phyloP scores from a whole-genome alignment of 1,139 yeast genomes.

The Pichia sp. region DNA sequence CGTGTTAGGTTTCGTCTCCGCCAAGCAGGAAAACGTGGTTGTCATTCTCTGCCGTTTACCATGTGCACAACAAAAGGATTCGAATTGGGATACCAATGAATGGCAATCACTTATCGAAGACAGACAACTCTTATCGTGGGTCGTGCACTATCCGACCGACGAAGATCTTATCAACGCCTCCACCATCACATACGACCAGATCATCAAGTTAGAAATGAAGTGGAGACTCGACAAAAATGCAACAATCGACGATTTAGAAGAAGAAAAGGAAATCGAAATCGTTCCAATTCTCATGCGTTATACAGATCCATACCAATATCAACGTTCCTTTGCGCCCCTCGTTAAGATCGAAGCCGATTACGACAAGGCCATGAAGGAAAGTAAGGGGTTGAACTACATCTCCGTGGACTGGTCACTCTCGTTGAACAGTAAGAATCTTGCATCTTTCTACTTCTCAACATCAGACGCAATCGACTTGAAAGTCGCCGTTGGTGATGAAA shows the following conservation, averaged over 20 bases:
- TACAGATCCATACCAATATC: conserved; percentile 84
- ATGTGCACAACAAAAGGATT: conserved; percentile 74
- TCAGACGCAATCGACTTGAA: conserved; percentile 65
- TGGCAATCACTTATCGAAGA: conserved; percentile 91
- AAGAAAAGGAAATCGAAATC: conserved; percentile 56
- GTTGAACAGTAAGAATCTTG: conserved; percentile 62
- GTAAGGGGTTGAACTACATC: conserved; percentile 75
- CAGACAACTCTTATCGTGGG: conserved; percentile 78
- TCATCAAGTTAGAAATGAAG: conserved; percentile 70
- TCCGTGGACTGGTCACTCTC: conserved; percentile 76
- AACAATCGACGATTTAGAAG: conserved; percentile 55
- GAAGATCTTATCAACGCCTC: conserved; percentile 58
- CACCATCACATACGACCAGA: conserved; percentile 61
- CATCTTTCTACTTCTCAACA: conserved; percentile 66
- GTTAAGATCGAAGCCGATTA: conserved; percentile 80
- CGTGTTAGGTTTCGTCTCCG: conserved; percentile 82
- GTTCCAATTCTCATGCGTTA: conserved; percentile 76
- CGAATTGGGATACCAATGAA: conserved; percentile 82
- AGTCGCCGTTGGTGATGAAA: conserved; percentile 87
- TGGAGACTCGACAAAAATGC: conserved; percentile 73
- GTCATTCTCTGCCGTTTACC: conserved; percentile 88
- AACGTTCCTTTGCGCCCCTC: conserved; percentile 80
- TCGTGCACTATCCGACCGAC: conserved; percentile 67
- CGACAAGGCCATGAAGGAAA: conserved; percentile 72
- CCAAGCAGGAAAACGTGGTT: conserved; percentile 83